Evolutionary conservation across 2,329 filamentous ascomycete genomes (phyloP).

Genomic region (Ophiostoma australiae): DNA sequence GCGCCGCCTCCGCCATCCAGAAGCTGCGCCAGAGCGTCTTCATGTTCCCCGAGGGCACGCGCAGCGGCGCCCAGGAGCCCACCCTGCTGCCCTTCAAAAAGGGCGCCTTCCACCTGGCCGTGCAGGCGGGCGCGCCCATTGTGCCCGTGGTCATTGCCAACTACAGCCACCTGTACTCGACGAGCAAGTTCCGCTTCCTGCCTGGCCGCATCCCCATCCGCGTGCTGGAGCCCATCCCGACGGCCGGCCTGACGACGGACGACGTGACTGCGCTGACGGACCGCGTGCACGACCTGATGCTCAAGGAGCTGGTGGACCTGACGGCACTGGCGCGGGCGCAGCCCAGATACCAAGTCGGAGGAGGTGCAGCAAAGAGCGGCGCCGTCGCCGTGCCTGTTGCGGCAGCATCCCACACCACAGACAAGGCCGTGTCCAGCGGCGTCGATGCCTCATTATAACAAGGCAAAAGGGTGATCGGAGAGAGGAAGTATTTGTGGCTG

Average conservation of each 20-base stretch:
- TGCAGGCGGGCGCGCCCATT: slow-evolving; percentile 89
- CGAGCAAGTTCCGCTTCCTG: slow-evolving; percentile 61
- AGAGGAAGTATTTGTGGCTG: background rate
- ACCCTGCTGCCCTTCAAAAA: slow-evolving; percentile 95
- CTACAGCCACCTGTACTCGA: slow-evolving; percentile 67
- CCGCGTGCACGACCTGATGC: slow-evolving; percentile 69
- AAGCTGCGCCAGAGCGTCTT: slow-evolving; percentile 68
- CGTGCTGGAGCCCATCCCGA: slow-evolving; percentile 79
- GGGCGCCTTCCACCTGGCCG: slow-evolving; percentile 91
- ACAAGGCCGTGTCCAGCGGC: slow-evolving; percentile 23
- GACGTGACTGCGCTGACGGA: slow-evolving; percentile 72
- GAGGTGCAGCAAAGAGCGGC: background rate
- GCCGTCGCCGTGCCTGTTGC: slow-evolving; percentile 6
- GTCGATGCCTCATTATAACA: slow-evolving; percentile 23
- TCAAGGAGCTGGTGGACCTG: slow-evolving; percentile 56
- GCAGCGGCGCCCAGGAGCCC: slow-evolving; percentile 80
- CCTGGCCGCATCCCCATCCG: slow-evolving; percentile 64
- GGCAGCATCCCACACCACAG: background rate
- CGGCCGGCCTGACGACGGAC: slow-evolving; percentile 62
- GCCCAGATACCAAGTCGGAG: background rate
- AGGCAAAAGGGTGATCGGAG: background rate
- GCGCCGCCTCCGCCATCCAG: slow-evolving; percentile 75
- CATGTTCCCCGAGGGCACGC: slow-evolving; percentile 88
- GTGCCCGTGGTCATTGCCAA: slow-evolving; percentile 79
- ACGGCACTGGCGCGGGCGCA: slow-evolving; percentile 42